Conservation (phyloP, 768 basidiomycete genomes). For the Xanthoconium stramineum region DNA sequence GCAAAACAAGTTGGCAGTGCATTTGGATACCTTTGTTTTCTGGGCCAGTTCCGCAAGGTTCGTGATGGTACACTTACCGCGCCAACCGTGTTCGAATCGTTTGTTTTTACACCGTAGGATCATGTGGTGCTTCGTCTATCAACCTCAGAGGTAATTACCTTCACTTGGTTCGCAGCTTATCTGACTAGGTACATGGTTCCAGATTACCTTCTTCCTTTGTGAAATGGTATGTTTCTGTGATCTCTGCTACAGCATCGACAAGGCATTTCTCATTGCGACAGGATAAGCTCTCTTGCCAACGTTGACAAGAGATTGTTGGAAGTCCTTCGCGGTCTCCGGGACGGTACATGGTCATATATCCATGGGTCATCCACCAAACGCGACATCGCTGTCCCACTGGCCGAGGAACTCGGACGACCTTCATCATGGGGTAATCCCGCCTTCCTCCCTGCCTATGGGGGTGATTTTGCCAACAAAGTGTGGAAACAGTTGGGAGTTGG, state of each 20-base stretch:
- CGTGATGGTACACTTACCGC: conserved; percentile 10
- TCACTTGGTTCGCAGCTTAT: background rate
- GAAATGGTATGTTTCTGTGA: conserved; percentile 47
- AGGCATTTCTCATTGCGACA: conserved; percentile 12
- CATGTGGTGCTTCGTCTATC: conserved; percentile 88
- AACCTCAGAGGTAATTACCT: conserved; percentile 56
- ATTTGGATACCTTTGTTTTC: conserved; percentile 67
- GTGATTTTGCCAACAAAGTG: conserved; percentile 41
- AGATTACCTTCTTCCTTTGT: conserved; percentile 48
- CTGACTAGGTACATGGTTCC: conserved; percentile 5
- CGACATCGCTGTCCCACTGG: conserved; percentile 43
- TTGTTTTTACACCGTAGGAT: conserved; percentile 45
- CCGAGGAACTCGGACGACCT: conserved; percentile 57
- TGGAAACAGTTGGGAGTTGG: conserved; percentile 60
- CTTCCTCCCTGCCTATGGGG: conserved; percentile 61
- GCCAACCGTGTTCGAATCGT: background rate
- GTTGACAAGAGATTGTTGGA: conserved; percentile 59
- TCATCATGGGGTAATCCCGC: conserved; percentile 61
- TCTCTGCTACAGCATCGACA: background rate
- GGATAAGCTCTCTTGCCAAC: conserved; percentile 68
- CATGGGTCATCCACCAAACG: conserved; percentile 38
- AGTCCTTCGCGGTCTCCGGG: conserved; percentile 51
- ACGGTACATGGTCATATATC: conserved; percentile 59
- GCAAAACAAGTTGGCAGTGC: conserved; percentile 38
- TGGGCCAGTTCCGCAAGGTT: conserved; percentile 79